phyloP scores from a whole-genome alignment of 2,329 filamentous ascomycete species.

The Botryosphaeria agaves region DNA sequence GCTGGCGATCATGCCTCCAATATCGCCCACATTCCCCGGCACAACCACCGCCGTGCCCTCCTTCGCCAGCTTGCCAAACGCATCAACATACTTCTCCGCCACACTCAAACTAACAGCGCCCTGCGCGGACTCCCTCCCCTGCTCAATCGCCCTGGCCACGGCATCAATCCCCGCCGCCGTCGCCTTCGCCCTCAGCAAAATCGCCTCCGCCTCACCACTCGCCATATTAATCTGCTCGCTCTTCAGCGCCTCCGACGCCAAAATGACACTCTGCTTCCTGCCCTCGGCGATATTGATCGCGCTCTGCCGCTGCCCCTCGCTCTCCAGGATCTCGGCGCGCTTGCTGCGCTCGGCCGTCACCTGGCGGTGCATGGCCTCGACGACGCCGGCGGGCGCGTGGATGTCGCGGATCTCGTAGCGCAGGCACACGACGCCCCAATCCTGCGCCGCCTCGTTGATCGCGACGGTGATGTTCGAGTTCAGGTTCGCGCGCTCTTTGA shows the following conservation, averaged over 20 bases:
- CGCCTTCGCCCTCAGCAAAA: slow-evolving; percentile 66
- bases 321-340: slow-evolving; percentile 92
- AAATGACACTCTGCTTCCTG: slow-evolving; percentile 88
- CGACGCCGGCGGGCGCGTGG: slow-evolving; percentile 82
- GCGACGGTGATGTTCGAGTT: slow-evolving; percentile 98
- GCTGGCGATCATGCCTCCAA: slow-evolving; percentile 90
- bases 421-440: slow-evolving; percentile 91
- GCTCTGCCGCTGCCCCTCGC: slow-evolving; percentile 88
- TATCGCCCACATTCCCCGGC: slow-evolving; percentile 91
- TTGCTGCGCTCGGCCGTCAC: slow-evolving; percentile 96
- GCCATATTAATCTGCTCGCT: slow-evolving; percentile 89
- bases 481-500: slow-evolving; percentile 89
- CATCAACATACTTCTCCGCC: slow-evolving; percentile 95
- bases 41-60: slow-evolving; percentile 93
- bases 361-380: slow-evolving; percentile 95
- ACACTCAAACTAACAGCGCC: slow-evolving; percentile 73
- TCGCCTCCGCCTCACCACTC: slow-evolving; percentile 85
- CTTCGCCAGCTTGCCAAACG: slow-evolving; percentile 80
- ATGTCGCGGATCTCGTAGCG: slow-evolving; percentile 98
- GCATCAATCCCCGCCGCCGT: slow-evolving; percentile 80
- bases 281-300: slow-evolving; percentile 99
- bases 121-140: slow-evolving; percentile 60
- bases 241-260: slow-evolving; percentile 81
- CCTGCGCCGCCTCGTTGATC: slow-evolving; percentile 93
- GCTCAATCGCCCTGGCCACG: slow-evolving; percentile 57